Percentiles rank a stretch among this genome's conserved stretches.
Evolutionary conservation across 306 rosid genomes (phyloP).

Genomic region (Calophaca sinica): DNA sequence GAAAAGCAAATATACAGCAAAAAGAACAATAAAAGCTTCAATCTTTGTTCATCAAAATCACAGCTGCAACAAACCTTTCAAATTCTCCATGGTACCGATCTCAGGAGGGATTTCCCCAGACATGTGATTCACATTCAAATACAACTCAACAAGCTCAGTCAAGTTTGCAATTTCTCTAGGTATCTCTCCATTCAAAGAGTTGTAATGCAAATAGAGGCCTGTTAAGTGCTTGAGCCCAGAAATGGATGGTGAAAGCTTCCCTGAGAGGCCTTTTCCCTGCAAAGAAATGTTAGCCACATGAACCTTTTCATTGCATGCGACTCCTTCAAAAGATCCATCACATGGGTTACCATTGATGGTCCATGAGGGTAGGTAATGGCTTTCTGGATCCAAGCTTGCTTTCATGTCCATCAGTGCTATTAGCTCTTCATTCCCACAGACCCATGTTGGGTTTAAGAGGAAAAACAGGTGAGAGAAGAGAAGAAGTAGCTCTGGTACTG

Average conservation of each 20-base stretch:
- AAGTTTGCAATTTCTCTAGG: slow-evolving; percentile 68
- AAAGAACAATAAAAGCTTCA: slow-evolving; percentile 9
- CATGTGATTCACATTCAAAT: slow-evolving; percentile 75
- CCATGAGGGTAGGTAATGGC: slow-evolving; percentile 67
- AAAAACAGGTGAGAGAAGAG: slow-evolving; percentile 50
- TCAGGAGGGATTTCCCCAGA: slow-evolving; percentile 74
- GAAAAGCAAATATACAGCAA: not conserved
- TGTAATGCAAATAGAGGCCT: slow-evolving; percentile 81
- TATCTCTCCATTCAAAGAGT: slow-evolving; percentile 69
- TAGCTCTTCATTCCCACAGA: slow-evolving; percentile 62
- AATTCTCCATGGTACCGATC: slow-evolving; percentile 59
- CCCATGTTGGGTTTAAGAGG: slow-evolving; percentile 50
- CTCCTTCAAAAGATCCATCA: slow-evolving; percentile 66
- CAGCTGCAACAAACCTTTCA: slow-evolving; percentile 63
- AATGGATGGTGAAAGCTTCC: slow-evolving; percentile 75
- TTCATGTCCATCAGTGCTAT: slow-evolving; percentile 69
- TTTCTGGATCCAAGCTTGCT: slow-evolving; percentile 67
- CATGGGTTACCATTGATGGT: slow-evolving; percentile 61
- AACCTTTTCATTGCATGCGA: slow-evolving; percentile 73
- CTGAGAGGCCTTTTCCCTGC: slow-evolving; percentile 78
- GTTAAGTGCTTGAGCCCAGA: slow-evolving; percentile 71
- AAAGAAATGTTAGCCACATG: slow-evolving; percentile 70
- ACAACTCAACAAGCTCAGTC: slow-evolving; percentile 69
- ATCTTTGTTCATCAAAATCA: slow-evolving; percentile 17
- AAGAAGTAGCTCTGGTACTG: slow-evolving; percentile 7